Percentiles rank a stretch among this genome's conserved stretches.
phyloP scores from a whole-genome alignment of 1,284 basidiomycete genomes.

The Moesziomyces sp. region DNA sequence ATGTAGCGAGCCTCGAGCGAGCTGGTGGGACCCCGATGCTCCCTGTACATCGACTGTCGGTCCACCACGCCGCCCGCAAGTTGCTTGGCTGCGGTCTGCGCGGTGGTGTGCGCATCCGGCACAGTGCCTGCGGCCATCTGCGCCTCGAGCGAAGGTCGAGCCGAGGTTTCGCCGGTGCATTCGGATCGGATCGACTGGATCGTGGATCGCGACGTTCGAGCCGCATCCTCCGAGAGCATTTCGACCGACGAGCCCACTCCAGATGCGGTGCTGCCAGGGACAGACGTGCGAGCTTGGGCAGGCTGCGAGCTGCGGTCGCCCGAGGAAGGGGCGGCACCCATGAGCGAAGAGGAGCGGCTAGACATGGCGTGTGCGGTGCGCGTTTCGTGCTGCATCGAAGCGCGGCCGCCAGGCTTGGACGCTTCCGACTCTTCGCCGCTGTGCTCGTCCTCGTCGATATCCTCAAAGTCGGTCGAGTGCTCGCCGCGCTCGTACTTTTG shows the following conservation, averaged over 20 bases:
- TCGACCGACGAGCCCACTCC: slow-evolving; percentile 38
- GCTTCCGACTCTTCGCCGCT: slow-evolving; percentile 19
- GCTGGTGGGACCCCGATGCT: slow-evolving; percentile 20
- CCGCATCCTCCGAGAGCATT: slow-evolving; percentile 31
- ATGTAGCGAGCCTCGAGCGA: slow-evolving; percentile 45
- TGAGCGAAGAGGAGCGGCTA: slow-evolving; percentile 23
- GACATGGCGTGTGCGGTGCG: slow-evolving; percentile 4
- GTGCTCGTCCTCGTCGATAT: slow-evolving; percentile 40
- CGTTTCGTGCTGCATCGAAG: slow-evolving; percentile 9
- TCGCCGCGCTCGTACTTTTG: slow-evolving; percentile 61
- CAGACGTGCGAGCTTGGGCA: slow-evolving; percentile 7
- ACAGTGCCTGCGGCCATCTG: slow-evolving; percentile 6
- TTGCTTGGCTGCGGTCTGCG: slow-evolving; percentile 36
- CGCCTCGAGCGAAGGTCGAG: slow-evolving; percentile 54
- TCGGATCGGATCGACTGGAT: slow-evolving; percentile 48
- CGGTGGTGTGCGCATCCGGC: slow-evolving; percentile 38
- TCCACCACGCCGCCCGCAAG: slow-evolving; percentile 29
- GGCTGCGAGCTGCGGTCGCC: slow-evolving; percentile 8
- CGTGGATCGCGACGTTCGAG: slow-evolving; percentile 45
- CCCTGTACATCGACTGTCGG: slow-evolving; percentile 40
- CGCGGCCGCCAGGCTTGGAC: slow-evolving; percentile 5
- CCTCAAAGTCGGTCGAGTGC: slow-evolving; percentile 36
- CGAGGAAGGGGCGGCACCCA: slow-evolving; percentile 2
- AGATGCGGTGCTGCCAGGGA: slow-evolving; percentile 27
- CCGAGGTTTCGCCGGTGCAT: slow-evolving; percentile 53